These are phyloP conservation scores for Diaporthe ilicicola DNA, from an alignment of 2,329 filamentous ascomycete genomes.

Conservation along the genomic window DNA sequence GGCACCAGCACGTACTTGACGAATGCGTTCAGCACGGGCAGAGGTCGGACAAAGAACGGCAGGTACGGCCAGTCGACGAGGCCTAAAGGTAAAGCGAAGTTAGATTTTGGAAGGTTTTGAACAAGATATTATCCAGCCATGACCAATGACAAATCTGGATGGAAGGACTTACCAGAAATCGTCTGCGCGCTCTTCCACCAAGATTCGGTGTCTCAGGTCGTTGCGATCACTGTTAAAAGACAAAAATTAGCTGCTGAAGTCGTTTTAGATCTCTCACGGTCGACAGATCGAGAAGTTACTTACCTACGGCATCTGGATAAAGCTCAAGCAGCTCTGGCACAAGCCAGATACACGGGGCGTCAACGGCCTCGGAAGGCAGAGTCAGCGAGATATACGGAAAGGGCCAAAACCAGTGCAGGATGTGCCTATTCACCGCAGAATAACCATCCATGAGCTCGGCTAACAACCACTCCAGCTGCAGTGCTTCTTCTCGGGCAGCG, in stretches of 20 bases:
- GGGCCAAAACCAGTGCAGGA: not conserved
- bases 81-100: not conserved
- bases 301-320: not conserved
- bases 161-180: not conserved
- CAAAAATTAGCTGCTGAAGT: too few relatives aligned
- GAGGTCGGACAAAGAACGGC: not conserved
- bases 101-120: not conserved
- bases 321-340: not conserved
- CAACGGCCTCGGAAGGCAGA: not conserved
- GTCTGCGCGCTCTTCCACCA: not conserved
- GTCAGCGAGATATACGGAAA: not conserved
- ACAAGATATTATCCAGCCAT: too few relatives aligned
- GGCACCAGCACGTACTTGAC: not conserved
- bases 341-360: not conserved
- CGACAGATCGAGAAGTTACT: not conserved
- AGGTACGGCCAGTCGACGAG: not conserved
- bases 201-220: not conserved
- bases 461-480: constrained; percentile 46
- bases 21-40: not conserved
- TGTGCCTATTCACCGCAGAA: not conserved
- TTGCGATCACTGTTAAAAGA: not conserved
- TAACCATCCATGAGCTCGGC: constrained; percentile 42
- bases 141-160: not conserved
- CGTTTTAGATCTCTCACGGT: too few relatives aligned
- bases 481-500: constrained; percentile 44